phyloP scores from a whole-genome alignment of 2,329 filamentous ascomycete genomes.

The Phoma sp. region DNA sequence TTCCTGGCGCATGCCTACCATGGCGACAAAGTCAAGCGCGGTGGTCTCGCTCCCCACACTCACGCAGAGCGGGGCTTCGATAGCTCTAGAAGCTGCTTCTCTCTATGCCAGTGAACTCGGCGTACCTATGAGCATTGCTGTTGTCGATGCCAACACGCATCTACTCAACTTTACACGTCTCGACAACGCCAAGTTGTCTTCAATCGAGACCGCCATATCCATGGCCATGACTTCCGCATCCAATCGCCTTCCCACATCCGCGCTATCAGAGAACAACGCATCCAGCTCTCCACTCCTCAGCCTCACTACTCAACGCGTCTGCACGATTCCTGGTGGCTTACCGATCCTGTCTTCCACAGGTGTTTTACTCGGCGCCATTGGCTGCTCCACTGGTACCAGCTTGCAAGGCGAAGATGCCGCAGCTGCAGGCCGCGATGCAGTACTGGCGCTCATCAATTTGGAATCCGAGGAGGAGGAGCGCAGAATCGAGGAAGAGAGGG shows the following conservation, averaged over 20 bases:
- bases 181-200: constrained; percentile 57
- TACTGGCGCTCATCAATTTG: constrained; percentile 39
- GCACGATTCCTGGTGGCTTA: constrained; percentile 59
- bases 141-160: constrained; percentile 52
- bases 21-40: constrained; percentile 22
- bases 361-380: constrained; percentile 58
- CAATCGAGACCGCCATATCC: constrained; percentile 65
- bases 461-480: constrained; percentile 26
- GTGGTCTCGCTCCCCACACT: constrained; percentile 33
- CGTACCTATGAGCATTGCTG: constrained; percentile 54
- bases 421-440: constrained; percentile 56
- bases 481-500: constrained; percentile 26
- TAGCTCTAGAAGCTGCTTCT: constrained; percentile 38
- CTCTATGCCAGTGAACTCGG: constrained; percentile 33
- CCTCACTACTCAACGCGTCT: constrained; percentile 57
- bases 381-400: constrained; percentile 60
- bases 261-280: constrained; percentile 56
- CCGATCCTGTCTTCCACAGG: constrained; percentile 56
- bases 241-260: constrained; percentile 57
- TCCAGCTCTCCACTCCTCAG: constrained; percentile 56
- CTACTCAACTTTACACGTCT: constrained; percentile 56
- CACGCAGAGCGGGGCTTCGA: constrained; percentile 37
- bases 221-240: constrained; percentile 63
- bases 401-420: constrained; percentile 60
- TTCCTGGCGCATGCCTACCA: neutral